phyloP scores from a whole-genome alignment of 164 flowering plant species.

The Buxus sempervirens region DNA sequence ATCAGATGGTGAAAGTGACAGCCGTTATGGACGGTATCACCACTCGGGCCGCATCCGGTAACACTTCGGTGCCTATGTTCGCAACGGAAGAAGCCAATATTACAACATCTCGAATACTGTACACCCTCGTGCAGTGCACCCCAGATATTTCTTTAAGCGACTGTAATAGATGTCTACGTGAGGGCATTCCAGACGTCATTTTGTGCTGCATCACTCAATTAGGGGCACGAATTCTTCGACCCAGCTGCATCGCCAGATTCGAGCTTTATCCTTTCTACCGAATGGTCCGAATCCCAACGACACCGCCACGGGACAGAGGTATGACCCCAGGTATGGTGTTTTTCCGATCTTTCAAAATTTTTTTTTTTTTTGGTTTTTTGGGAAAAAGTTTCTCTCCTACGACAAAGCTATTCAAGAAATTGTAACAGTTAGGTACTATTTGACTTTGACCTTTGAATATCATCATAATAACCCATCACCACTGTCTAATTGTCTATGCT shows the following conservation, averaged over 20 bases:
- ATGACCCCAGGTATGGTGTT: no score
- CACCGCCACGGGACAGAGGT: slow-evolving; percentile 20
- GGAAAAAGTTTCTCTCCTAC: no score
- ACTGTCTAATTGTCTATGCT: no score
- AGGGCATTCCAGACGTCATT: no score
- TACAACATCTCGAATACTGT: no score
- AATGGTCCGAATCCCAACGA: not conserved
- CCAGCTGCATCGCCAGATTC: slow-evolving; percentile 38
- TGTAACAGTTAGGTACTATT: no score
- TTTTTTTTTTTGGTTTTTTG: no score
- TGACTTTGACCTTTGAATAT: no score
- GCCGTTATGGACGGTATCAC: not conserved
- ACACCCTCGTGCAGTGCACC: slow-evolving; percentile 37
- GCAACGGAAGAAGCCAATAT: slow-evolving; percentile 5
- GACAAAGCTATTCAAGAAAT: no score
- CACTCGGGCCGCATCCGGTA: not conserved
- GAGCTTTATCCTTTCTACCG: slow-evolving; percentile 28
- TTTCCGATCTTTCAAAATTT: no score
- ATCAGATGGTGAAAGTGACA: not conserved
- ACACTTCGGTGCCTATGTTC: not conserved
- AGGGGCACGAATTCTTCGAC: slow-evolving; percentile 28
- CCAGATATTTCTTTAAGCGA: slow-evolving; percentile 22
- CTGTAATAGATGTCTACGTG: slow-evolving; percentile 23
- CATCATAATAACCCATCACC: no score
- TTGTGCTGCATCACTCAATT: slow-evolving; percentile 17